These are phyloP conservation scores for Phalaenopsis hybrid DNA, from an alignment of 116 monocot genomes.

Conservation along the genomic window DNA sequence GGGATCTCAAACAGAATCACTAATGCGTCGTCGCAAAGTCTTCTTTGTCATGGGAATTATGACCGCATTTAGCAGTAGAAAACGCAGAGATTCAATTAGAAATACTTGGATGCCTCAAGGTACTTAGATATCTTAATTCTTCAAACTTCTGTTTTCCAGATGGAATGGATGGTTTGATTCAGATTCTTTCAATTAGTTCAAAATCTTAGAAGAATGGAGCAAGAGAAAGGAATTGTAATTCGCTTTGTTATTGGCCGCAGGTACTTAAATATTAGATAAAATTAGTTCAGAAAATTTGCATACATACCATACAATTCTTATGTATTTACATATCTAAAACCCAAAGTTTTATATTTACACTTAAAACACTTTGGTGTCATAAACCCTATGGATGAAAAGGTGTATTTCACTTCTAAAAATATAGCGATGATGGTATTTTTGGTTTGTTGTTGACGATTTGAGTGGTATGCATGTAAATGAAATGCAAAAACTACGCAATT, in stretches of 20 bases:
- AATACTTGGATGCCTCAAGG: constrained; percentile 92
- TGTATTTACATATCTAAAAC: too few species aligned
- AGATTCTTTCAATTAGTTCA: constrained; percentile 27
- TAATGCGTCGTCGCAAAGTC: constrained; percentile 35
- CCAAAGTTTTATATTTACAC: too few species aligned
- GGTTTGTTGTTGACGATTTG: too few species aligned
- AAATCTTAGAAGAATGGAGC: constrained; percentile 44
- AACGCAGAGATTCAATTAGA: constrained; percentile 72
- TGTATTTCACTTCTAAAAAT: too few species aligned
- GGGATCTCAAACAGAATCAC: constrained; percentile 10
- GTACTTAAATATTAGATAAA: constrained; percentile 11
- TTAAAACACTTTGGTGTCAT: too few species aligned
- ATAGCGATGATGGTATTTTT: too few species aligned
- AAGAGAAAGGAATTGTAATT: constrained; percentile 62
- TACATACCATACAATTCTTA: too few species aligned
- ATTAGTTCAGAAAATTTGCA: background rate
- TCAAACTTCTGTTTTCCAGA: background rate
- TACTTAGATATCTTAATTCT: constrained; percentile 11
- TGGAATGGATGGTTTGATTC: background rate
- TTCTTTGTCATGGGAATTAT: constrained; percentile 85
- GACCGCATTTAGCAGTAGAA: constrained; percentile 76
- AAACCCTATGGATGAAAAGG: too few species aligned
- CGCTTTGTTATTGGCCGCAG: constrained; percentile 85
- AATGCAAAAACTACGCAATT: background rate
- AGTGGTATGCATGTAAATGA: background rate